Evolutionary conservation across 345 rosid species (phyloP).

Genomic region (Noccaea bulbosa): DNA sequence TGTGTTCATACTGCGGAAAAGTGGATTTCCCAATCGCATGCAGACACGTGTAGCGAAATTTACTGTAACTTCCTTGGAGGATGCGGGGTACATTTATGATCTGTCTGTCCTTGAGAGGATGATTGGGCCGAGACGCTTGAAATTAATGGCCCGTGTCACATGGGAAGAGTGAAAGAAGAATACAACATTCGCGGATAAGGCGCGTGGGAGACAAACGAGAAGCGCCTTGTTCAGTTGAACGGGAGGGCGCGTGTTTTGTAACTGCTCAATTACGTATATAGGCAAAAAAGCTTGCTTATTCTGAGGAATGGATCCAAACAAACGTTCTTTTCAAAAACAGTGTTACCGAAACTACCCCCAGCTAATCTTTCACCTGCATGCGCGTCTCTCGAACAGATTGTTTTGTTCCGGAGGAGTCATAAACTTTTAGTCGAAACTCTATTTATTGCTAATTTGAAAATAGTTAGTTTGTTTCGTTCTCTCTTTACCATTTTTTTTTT

Average conservation of each 20-base stretch:
- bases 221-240: background rate
- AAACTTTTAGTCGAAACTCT: slow-evolving; percentile 1
- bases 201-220: slow-evolving; percentile 1
- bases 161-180: background rate
- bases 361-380: slow-evolving; percentile 20
- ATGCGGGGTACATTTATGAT: background rate
- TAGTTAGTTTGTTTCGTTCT: slow-evolving; percentile 11
- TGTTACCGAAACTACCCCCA: background rate
- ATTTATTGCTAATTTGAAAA: slow-evolving; percentile 8
- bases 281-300: background rate
- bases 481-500: background rate
- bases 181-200: background rate
- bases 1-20: background rate
- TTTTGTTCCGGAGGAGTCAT: background rate
- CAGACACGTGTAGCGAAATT: background rate
- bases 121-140: slow-evolving; percentile 26
- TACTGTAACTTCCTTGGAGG: slow-evolving; percentile 2
- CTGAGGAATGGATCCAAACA: slow-evolving; percentile 14
- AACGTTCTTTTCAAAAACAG: background rate
- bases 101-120: slow-evolving; percentile 13
- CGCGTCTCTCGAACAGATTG: slow-evolving; percentile 11
- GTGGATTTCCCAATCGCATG: background rate
- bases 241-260: slow-evolving; percentile 19
- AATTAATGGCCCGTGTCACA: slow-evolving; percentile 23
- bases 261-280: background rate